These are phyloP conservation scores for Citrus mangshanensis DNA, from an alignment of 345 rosid species.

Conservation along the genomic window DNA sequence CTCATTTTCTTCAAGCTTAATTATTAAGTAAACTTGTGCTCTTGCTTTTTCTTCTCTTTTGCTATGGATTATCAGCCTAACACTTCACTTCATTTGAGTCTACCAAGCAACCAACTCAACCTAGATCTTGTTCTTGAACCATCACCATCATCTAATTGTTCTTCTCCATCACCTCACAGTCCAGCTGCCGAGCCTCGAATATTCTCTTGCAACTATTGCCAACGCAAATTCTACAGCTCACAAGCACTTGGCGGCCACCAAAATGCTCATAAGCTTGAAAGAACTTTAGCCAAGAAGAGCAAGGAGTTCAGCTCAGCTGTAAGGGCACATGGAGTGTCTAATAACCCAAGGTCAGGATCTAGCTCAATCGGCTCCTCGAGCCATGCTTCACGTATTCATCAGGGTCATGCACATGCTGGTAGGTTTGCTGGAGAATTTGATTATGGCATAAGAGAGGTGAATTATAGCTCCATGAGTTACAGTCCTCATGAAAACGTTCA, in stretches of 20 bases:
- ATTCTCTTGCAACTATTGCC: slow-evolving; percentile 94
- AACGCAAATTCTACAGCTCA: slow-evolving; percentile 88
- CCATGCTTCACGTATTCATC: slow-evolving; percentile 20
- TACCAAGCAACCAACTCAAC: slow-evolving; percentile 49
- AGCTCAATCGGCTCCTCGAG: slow-evolving; percentile 4
- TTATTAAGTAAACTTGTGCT: too few species aligned
- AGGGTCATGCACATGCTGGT: slow-evolving; percentile 26
- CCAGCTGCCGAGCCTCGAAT: slow-evolving; percentile 51
- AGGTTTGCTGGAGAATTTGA: slow-evolving; percentile 25
- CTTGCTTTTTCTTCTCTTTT: background rate
- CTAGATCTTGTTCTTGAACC: slow-evolving; percentile 63
- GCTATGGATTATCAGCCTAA: slow-evolving; percentile 69
- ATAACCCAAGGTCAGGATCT: slow-evolving; percentile 16
- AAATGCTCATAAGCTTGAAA: slow-evolving; percentile 93
- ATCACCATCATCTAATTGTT: slow-evolving; percentile 36
- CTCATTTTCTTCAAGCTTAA: background rate
- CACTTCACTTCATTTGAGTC: slow-evolving; percentile 63
- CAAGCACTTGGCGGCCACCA: slow-evolving; percentile 99
- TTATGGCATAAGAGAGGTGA: slow-evolving; percentile 29
- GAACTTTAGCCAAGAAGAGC: slow-evolving; percentile 88
- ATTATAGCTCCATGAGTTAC: slow-evolving; percentile 31
- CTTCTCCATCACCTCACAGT: slow-evolving; percentile 47
- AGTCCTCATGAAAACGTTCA: slow-evolving; percentile 38
- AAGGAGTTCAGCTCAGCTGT: slow-evolving; percentile 42
- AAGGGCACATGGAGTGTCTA: slow-evolving; percentile 25